Base-by-base conservation (phyloP, 2,329 filamentous ascomycete genomes). In the Verticillium tricorpus region DNA sequence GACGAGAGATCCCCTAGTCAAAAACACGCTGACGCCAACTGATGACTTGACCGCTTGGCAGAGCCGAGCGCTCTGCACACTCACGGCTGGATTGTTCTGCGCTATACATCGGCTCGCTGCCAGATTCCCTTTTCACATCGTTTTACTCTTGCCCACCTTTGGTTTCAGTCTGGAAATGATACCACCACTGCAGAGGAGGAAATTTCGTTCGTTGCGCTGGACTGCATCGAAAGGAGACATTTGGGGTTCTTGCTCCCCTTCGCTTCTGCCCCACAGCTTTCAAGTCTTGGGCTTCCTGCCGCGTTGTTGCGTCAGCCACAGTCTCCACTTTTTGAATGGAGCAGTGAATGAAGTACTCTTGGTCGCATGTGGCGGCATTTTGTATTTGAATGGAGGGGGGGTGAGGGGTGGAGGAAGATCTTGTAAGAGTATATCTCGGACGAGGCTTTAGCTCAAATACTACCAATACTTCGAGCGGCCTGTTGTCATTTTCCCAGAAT, bases 101-200 rank as follows among this genome's bases (percentile, higher is more conserved):
- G 25, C 19, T 28, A 32, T 31, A 61, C 59, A 50, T 40, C 31
- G 58, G 58, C 61, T 8, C 32, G 35, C 15, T 35, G 61, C 57
- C 45, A 55, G 35, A 28, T 58, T 50, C 32, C 57, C 39, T 58
- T 57, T 52, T 8, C 34, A 37, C 57, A 39, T 14, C 28, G 35
- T 34, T 58, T 19, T 56, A 40, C 40, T 58, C 28, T 40, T 57
- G 37, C 17, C 15, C n/a, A 19, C 37, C 32, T 58, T 63, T 65
- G 61, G 45, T 60, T 63, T 61, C 63, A 60, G 63, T 63, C 61
- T 59, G 64, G 61, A 66, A 65, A 66, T 65, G 64, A 66, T 66
- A 66, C 64, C 64, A 66, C 61, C 59, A 59, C 45, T 58, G n/a
- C 57, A 40, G 37, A 19, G 39, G 57, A 34, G 12, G 35, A 45